Conservation (phyloP, 352 stramenopile genomes). For the Aphanomyces stellatus region DNA sequence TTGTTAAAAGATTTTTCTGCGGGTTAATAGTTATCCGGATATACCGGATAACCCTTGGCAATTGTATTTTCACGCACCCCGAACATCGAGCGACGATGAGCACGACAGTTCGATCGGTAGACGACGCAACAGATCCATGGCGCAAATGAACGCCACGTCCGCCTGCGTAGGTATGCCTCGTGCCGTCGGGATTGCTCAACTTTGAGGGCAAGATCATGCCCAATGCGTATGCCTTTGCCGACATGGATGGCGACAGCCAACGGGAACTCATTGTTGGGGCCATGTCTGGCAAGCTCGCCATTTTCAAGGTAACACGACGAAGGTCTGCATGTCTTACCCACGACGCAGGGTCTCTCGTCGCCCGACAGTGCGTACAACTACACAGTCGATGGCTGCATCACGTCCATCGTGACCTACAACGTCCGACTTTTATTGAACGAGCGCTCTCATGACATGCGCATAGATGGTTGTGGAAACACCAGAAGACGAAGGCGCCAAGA, state of each 20-base stretch:
- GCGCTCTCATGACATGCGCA: too few species aligned
- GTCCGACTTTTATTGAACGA: not conserved
- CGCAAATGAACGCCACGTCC: not conserved
- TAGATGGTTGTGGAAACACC: too few species aligned
- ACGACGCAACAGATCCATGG: not conserved
- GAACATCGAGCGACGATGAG: not conserved
- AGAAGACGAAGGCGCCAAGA: too few species aligned
- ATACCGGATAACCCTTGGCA: too few species aligned
- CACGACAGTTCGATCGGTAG: slow-evolving; percentile 2
- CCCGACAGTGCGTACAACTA: slow-evolving; percentile 19
- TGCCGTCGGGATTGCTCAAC: slow-evolving; percentile 21
- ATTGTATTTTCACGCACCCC: too few species aligned
- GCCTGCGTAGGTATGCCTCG: slow-evolving; percentile 7
- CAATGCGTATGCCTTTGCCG: slow-evolving; percentile 53
- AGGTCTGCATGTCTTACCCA: not conserved
- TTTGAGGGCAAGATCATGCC: slow-evolving; percentile 59
- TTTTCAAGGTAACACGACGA: slow-evolving; percentile 48
- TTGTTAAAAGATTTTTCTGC: too few species aligned
- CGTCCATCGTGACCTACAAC: slow-evolving; percentile 49
- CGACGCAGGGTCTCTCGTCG: slow-evolving; percentile 14
- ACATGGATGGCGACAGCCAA: slow-evolving; percentile 49
- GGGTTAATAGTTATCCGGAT: too few species aligned
- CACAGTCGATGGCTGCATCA: slow-evolving; percentile 60
- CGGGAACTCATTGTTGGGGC: slow-evolving; percentile 63
- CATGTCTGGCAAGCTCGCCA: slow-evolving; percentile 42